phyloP scores from a whole-genome alignment of 139 green algal species.

The Chlorella vulgaris region DNA sequence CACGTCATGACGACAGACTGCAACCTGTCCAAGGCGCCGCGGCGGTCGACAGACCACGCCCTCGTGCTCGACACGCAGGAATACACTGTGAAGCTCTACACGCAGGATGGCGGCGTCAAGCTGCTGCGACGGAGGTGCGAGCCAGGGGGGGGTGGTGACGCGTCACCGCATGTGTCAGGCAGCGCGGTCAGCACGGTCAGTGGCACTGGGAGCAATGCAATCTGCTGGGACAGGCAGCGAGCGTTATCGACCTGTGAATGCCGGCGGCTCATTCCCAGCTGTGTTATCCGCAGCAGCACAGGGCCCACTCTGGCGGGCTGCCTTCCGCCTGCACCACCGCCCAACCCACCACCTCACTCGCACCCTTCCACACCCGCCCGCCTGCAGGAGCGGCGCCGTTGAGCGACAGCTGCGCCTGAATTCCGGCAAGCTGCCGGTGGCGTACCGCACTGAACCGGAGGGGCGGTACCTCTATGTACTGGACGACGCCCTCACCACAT shows the following conservation, averaged over 20 bases:
- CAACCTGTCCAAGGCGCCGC: conserved; percentile 74
- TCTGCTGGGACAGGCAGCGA: too few species aligned
- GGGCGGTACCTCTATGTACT: conserved; percentile 76
- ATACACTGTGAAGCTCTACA: conserved; percentile 74
- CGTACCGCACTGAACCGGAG: conserved; percentile 73
- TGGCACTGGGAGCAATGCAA: too few species aligned
- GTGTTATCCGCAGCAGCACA: too few species aligned
- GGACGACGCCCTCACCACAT: conserved; percentile 71
- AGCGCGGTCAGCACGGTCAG: too few species aligned
- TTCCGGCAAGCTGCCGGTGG: conserved; percentile 76
- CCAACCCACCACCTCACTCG: too few species aligned
- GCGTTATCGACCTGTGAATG: too few species aligned
- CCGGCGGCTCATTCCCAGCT: too few species aligned
- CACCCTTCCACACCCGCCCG: neutral
- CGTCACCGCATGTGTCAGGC: neutral
- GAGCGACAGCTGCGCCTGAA: conserved; percentile 79
- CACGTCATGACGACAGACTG: conserved; percentile 84
- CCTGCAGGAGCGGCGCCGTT: conserved; percentile 58
- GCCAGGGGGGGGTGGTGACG: conserved; percentile 6
- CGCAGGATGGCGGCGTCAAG: conserved; percentile 67
- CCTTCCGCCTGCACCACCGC: too few species aligned
- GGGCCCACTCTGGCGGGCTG: too few species aligned
- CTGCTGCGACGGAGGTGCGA: conserved; percentile 56
- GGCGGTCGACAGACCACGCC: conserved; percentile 71
- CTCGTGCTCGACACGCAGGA: conserved; percentile 71